Percentiles rank a stretch among this genome's conserved stretches.
phyloP scores from a whole-genome alignment of 2,329 filamentous ascomycete species.

The Mycosphaerella sp. region DNA sequence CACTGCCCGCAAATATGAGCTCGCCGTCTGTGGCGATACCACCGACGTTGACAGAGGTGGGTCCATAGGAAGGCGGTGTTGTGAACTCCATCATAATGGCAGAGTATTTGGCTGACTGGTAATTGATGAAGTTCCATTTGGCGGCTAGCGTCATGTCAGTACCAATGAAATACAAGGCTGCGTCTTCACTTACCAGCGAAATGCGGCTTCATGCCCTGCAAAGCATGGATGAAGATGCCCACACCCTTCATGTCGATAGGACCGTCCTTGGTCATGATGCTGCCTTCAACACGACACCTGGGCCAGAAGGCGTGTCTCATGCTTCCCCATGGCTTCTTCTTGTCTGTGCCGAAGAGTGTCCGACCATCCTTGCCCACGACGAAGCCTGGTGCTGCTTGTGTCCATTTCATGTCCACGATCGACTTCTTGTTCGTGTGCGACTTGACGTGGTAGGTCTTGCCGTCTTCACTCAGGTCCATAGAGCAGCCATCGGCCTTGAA shows the following conservation, averaged over 20 bases:
- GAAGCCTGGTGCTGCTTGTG: constrained; percentile 70
- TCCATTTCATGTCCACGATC: constrained; percentile 81
- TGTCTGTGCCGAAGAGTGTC: constrained; percentile 80
- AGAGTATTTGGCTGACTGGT: constrained; percentile 80
- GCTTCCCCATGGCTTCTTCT: constrained; percentile 76
- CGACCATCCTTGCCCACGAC: constrained; percentile 78
- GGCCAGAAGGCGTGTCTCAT: constrained; percentile 97
- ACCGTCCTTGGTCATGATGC: constrained; percentile 74
- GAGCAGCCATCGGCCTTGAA: constrained; percentile 86
- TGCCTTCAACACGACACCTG: constrained; percentile 72
- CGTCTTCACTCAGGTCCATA: constrained; percentile 78
- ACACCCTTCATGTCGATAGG: constrained; percentile 75
- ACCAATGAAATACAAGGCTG: not conserved
- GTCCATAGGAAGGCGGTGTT: constrained; percentile 87
- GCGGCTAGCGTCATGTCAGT: constrained; percentile 49
- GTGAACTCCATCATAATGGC: constrained; percentile 94
- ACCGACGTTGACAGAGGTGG: constrained; percentile 75
- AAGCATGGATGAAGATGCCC: constrained; percentile 72
- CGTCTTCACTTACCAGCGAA: constrained; percentile 60
- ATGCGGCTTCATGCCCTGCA: constrained; percentile 99
- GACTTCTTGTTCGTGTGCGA: constrained; percentile 74
- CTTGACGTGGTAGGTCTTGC: constrained; percentile 79
- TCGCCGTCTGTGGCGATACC: constrained; percentile 75
- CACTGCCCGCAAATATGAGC: constrained; percentile 65
- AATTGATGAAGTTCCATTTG: constrained; percentile 88